Evolutionary conservation across 345 rosid species (phyloP).

Genomic region (Eucalyptus cloeziana): DNA sequence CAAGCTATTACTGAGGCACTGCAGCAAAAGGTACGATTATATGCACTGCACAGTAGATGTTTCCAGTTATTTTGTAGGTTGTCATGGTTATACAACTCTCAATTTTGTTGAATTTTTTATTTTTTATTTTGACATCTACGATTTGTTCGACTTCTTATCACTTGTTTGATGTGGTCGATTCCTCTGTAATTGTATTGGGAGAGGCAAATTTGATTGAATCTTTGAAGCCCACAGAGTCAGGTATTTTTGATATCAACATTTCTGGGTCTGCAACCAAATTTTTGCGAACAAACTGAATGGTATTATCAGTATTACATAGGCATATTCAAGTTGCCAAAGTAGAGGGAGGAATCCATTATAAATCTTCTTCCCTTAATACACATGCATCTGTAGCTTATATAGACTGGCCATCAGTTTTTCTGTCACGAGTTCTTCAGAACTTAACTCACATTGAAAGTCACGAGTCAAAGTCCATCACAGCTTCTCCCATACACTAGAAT

Average conservation of each 20-base stretch:
- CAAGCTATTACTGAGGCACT: conserved; percentile 69
- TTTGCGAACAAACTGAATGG: background rate
- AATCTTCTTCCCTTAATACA: background rate
- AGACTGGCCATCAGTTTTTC: background rate
- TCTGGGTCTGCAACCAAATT: background rate
- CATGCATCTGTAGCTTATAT: background rate
- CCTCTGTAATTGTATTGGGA: background rate
- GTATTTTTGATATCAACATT: background rate
- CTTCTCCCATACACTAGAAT: background rate
- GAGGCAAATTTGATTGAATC: background rate
- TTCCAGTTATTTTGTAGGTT: background rate
- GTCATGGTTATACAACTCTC: background rate
- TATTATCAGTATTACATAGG: background rate
- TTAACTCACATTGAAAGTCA: background rate
- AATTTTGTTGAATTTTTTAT: background rate
- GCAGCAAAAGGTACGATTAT: conserved; percentile 35
- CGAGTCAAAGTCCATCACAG: background rate
- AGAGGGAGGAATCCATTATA: background rate
- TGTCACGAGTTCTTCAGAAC: background rate
- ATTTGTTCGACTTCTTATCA: background rate
- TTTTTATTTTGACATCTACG: background rate
- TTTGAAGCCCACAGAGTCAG: background rate
- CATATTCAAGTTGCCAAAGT: background rate
- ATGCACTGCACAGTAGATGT: background rate
- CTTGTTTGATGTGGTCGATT: background rate